phyloP scores from a whole-genome alignment of 2,329 filamentous ascomycete species.

The Curvularia spicifera region DNA sequence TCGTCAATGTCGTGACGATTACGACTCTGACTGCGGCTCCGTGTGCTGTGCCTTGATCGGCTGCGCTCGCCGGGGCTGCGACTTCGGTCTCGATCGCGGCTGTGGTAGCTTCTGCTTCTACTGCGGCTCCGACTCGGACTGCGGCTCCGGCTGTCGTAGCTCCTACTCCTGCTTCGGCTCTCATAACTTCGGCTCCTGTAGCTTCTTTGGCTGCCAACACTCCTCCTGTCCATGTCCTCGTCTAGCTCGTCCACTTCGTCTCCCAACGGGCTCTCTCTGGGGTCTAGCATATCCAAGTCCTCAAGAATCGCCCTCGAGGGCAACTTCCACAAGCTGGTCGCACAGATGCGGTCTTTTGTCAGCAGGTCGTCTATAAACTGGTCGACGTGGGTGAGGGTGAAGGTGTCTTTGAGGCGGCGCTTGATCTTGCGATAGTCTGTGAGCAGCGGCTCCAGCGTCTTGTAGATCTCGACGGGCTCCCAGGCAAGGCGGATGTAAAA shows the following conservation, averaged over 20 bases:
- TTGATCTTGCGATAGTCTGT: conserved; percentile 84
- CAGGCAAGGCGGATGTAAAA: conserved; percentile 95
- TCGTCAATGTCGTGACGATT: not conserved
- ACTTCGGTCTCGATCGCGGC: conserved; percentile 12
- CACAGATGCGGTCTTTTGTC: conserved; percentile 87
- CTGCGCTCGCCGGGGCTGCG: conserved; percentile 9
- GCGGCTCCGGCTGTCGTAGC: conserved; percentile 26
- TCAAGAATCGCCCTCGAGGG: conserved; percentile 81
- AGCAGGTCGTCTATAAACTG: conserved; percentile 93
- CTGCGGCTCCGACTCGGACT: conserved; percentile 16
- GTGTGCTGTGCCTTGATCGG: conserved; percentile 4
- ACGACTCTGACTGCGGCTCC: conserved; percentile 6
- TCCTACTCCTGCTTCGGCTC: conserved; percentile 24
- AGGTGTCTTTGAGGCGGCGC: conserved; percentile 75
- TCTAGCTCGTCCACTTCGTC: conserved; percentile 70
- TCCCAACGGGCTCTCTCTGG: conserved; percentile 80
- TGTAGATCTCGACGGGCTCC: conserved; percentile 79
- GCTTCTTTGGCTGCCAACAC: conserved; percentile 22
- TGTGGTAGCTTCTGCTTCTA: conserved; percentile 16
- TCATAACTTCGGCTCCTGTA: conserved; percentile 22
- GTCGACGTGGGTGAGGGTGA: conserved; percentile 80
- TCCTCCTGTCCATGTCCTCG: conserved; percentile 24
- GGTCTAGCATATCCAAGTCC: conserved; percentile 86
- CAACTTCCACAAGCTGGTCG: conserved; percentile 91
- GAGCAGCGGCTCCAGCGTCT: conserved; percentile 79